Evolutionary conservation across 768 basidiomycete genomes (phyloP).

Genomic region (Mycena albidolilacea): DNA sequence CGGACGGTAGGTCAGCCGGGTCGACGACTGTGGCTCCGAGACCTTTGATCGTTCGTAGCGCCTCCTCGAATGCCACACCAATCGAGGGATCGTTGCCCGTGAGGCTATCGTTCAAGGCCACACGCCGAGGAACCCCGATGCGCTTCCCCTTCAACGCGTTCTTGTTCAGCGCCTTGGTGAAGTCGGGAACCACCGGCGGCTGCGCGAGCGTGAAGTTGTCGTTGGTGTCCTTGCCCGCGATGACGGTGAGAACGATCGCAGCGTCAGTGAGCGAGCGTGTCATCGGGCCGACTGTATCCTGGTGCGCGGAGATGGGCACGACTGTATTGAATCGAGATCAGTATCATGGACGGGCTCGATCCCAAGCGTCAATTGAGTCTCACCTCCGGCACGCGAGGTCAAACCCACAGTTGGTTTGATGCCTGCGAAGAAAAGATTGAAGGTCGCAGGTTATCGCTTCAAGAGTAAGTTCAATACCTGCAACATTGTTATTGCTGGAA

Average conservation of each 20-base stretch:
- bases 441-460: too few species aligned
- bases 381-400: slow-evolving; percentile 73
- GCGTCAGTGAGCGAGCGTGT: slow-evolving; percentile 68
- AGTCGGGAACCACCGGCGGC: slow-evolving; percentile 69
- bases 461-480: slow-evolving; percentile 40
- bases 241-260: slow-evolving; percentile 68
- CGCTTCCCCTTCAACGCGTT: slow-evolving; percentile 65
- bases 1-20: slow-evolving; percentile 72
- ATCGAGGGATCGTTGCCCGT: slow-evolving; percentile 54
- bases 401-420: slow-evolving; percentile 75
- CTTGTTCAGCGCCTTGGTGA: slow-evolving; percentile 63
- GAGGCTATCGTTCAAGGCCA: slow-evolving; percentile 52
- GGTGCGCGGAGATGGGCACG: slow-evolving; percentile 69
- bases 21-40: slow-evolving; percentile 71
- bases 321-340: slow-evolving; percentile 49
- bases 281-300: slow-evolving; percentile 74
- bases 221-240: slow-evolving; percentile 68
- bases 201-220: slow-evolving; percentile 70
- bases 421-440: slow-evolving; percentile 33
- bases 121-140: slow-evolving; percentile 66
- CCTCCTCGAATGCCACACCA: slow-evolving; percentile 56
- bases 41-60: slow-evolving; percentile 52
- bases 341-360: background rate
- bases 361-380: slow-evolving; percentile 7
- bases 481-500: slow-evolving; percentile 66